phyloP scores from a whole-genome alignment of 1,284 basidiomycete species.

The Trametes versicolor region DNA sequence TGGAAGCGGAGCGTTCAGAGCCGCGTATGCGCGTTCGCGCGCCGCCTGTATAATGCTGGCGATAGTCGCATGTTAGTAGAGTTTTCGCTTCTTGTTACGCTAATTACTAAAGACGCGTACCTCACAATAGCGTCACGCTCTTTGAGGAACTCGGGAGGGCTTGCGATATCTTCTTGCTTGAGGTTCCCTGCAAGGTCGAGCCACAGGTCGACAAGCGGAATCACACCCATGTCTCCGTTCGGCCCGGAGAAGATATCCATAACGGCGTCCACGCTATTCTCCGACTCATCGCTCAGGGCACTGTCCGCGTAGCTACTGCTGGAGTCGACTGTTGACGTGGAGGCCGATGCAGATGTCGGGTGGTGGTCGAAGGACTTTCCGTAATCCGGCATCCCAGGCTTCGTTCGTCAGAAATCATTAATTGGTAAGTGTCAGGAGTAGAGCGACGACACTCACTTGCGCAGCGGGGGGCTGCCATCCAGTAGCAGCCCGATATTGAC shows the following conservation, averaged over 20 bases:
- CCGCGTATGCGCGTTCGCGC: no score
- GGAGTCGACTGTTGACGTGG: neutral
- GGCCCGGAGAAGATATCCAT: neutral
- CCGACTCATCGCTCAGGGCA: neutral
- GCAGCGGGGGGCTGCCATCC: no score
- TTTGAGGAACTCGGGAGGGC: neutral
- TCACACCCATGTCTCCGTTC: neutral
- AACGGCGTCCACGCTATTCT: neutral
- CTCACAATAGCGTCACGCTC: neutral
- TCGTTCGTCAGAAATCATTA: neutral
- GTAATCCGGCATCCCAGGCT: neutral
- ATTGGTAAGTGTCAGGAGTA: no score
- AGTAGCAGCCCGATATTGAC: no score
- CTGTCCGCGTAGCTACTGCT: neutral
- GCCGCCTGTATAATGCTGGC: no score
- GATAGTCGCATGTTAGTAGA: no score
- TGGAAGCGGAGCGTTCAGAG: no score
- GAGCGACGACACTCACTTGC: no score
- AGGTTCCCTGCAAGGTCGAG: constrained; percentile 13
- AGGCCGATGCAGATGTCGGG: neutral
- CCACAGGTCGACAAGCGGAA: constrained; percentile 3
- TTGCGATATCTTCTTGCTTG: constrained; percentile 13
- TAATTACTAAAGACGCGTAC: neutral
- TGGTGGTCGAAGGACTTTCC: no score
- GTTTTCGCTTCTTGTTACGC: no score